These are phyloP conservation scores for Tolypocladium ophioglossoides DNA, from an alignment of 2,329 filamentous ascomycete genomes.

Conservation along the genomic window DNA sequence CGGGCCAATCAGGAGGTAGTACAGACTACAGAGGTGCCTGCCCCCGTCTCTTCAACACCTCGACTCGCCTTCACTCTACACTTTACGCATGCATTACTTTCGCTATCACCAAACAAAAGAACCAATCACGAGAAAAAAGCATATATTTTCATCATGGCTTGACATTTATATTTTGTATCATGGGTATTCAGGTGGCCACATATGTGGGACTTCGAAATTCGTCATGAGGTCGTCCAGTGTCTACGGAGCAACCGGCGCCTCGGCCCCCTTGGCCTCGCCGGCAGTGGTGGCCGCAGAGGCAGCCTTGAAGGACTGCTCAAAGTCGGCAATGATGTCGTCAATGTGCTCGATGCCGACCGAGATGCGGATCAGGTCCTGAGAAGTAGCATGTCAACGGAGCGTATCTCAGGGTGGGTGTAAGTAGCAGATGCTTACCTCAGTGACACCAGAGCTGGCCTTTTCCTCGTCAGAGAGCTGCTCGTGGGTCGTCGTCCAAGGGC, in stretches of 20 bases:
- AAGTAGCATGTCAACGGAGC: background rate
- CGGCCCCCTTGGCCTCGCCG: slow-evolving; percentile 24
- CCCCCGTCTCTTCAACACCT: background rate
- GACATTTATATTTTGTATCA: background rate
- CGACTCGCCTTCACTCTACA: background rate
- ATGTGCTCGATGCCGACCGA: slow-evolving; percentile 95
- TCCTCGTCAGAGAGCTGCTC: slow-evolving; percentile 82
- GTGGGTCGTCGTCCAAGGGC: slow-evolving; percentile 87
- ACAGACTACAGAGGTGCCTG: too few relatives aligned
- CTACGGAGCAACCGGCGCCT: slow-evolving; percentile 23
- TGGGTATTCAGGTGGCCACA: background rate
- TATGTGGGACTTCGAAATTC: background rate
- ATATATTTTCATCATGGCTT: background rate
- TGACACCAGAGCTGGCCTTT: slow-evolving; percentile 70
- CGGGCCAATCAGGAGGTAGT: background rate
- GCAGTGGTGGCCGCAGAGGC: slow-evolving; percentile 34
- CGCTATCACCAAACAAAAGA: background rate
- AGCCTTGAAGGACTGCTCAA: slow-evolving; percentile 76
- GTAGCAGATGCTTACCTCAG: slow-evolving; percentile 41
- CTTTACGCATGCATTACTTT: background rate
- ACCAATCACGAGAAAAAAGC: background rate
- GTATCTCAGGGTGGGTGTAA: background rate
- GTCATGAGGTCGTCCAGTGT: background rate
- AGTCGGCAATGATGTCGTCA: slow-evolving; percentile 93
- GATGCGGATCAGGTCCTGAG: slow-evolving; percentile 78